Percentiles rank a stretch among this genome's conserved stretches.
Conservation (phyloP, 345 rosid species). For the Excoecaria cochinchinensis region DNA sequence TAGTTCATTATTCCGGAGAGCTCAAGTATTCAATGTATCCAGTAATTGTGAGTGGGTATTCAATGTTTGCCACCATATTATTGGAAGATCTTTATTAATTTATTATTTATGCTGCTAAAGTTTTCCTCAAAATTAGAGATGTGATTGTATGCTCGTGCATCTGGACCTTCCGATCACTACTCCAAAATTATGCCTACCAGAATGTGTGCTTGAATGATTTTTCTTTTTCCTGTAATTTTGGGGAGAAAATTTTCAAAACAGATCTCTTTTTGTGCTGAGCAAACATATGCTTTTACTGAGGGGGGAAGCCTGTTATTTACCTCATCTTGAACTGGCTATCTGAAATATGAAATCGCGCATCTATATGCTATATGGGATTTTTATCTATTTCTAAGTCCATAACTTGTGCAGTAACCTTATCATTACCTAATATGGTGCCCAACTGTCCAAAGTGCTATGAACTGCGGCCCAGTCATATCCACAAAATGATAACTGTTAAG, state of each 20-base stretch:
- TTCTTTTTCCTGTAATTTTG: neutral
- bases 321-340: neutral
- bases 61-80: neutral
- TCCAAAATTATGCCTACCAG: neutral
- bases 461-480: neutral
- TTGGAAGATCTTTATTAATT: neutral
- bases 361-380: too few species aligned
- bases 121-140: neutral
- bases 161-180: too few species aligned
- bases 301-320: neutral
- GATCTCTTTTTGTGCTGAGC: neutral
- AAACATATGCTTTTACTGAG: neutral
- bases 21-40: neutral
- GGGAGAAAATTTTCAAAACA: neutral
- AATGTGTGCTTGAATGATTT: neutral
- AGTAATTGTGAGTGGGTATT: neutral
- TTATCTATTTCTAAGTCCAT: too few species aligned
- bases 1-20: neutral
- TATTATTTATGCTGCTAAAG: neutral
- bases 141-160: too few species aligned
- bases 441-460: neutral
- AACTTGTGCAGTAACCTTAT: too few species aligned
- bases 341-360: neutral
- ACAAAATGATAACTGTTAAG: neutral
- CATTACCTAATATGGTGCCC: neutral